Evolutionary conservation across 163 green algal genomes (phyloP).

Genomic region (Prototheca stagnorum): DNA sequence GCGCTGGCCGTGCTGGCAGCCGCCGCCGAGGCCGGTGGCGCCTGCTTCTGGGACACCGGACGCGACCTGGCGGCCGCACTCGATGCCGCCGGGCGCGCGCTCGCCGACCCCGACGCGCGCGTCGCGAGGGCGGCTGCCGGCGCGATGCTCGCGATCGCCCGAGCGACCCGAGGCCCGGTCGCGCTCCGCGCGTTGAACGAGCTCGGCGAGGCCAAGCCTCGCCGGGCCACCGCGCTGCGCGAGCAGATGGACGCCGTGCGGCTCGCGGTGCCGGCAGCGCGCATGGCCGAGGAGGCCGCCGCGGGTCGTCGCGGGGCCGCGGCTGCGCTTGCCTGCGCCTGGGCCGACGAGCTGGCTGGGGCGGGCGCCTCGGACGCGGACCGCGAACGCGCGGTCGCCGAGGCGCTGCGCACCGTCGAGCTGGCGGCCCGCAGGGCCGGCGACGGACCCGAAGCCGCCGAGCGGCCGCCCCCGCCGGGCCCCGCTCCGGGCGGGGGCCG

Average conservation of each 20-base stretch:
- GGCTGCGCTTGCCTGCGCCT: conserved; percentile 33
- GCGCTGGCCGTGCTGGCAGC: conserved; percentile 35
- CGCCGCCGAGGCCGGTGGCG: no score
- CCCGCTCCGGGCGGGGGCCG: neutral
- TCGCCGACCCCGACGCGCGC: no score
- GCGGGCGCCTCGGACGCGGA: conserved; percentile 34
- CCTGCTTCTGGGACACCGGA: no score
- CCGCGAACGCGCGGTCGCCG: conserved; percentile 3
- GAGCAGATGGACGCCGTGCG: conserved; percentile 41
- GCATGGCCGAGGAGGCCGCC: conserved; percentile 9
- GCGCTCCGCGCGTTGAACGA: conserved; percentile 34
- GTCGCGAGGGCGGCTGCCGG: no score
- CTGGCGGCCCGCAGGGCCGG: conserved; percentile 11
- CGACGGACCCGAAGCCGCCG: conserved; percentile 5
- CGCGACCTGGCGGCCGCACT: no score
- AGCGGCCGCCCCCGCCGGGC: neutral
- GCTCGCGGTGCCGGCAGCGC: conserved; percentile 2
- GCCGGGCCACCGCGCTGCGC: conserved; percentile 11
- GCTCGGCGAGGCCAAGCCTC: conserved; percentile 34
- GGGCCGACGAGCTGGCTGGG: conserved; percentile 21
- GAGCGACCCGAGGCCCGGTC: no score
- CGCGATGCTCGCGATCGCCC: no score
- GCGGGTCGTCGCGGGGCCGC: conserved; percentile 8
- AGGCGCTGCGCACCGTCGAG: conserved; percentile 8
- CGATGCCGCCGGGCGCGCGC: no score